Conservation (phyloP, 352 stramenopile genomes). For the Phytophthora quininea region DNA sequence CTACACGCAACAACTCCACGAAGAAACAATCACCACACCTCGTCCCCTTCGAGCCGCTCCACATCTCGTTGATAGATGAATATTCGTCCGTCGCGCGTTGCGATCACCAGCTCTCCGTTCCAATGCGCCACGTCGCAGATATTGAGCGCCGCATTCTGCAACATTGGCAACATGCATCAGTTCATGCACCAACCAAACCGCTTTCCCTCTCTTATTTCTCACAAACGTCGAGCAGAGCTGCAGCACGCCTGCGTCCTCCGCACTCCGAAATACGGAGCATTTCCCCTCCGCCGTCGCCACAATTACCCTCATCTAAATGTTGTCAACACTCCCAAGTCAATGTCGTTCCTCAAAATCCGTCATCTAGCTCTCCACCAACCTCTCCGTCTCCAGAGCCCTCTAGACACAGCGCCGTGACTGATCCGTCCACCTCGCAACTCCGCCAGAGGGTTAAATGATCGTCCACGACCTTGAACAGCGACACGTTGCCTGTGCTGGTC, state of each 20-base stretch:
- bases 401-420: constrained; percentile 72
- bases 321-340: not conserved
- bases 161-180: constrained; percentile 1
- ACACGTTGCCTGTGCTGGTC: constrained; percentile 62
- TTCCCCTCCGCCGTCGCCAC: constrained; percentile 74
- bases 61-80: constrained; percentile 50
- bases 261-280: constrained; percentile 69
- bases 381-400: constrained; percentile 44
- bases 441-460: constrained; percentile 63
- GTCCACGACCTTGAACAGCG: constrained; percentile 73
- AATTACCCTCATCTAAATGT: constrained; percentile 59
- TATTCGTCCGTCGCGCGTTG: constrained; percentile 69
- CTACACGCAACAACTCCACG: not conserved
- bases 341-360: no score
- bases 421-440: constrained; percentile 66
- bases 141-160: constrained; percentile 70
- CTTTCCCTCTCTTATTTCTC: constrained; percentile 11
- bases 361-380: constrained; percentile 27
- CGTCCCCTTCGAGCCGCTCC: constrained; percentile 10
- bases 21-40: constrained; percentile 14
- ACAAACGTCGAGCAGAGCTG: constrained; percentile 72
- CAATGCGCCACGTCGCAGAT: constrained; percentile 63
- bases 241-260: constrained; percentile 59
- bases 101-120: constrained; percentile 61
- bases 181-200: constrained; percentile 1